Conservation (phyloP, 1,284 basidiomycete species). For the Pseudozyma tsukubaensis region DNA sequence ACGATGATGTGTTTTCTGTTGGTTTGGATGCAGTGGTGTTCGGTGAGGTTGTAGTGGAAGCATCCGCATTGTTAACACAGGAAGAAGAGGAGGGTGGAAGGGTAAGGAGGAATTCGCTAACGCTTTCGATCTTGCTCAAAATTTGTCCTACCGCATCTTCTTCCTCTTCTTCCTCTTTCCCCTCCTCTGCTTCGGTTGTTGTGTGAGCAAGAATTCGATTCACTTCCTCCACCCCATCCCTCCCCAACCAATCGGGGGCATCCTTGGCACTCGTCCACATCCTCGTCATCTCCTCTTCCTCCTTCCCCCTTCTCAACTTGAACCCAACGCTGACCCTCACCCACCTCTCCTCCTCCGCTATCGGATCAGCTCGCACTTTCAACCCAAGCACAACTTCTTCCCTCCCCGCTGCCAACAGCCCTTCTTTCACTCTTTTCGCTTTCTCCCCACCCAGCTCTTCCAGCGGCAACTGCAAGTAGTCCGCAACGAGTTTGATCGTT, state of each 20-base stretch:
- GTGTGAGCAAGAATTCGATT: slow-evolving; percentile 7
- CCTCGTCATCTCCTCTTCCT: slow-evolving; percentile 1
- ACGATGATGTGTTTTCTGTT: background rate
- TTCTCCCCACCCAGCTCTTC: slow-evolving; percentile 13
- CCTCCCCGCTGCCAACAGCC: no score
- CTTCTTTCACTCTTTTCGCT: slow-evolving; percentile 25
- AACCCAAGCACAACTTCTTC: slow-evolving; percentile 32
- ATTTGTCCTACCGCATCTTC: slow-evolving; percentile 16
- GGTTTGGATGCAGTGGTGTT: background rate
- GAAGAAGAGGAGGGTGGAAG: background rate
- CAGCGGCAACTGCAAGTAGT: slow-evolving; percentile 42
- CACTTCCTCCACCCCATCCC: slow-evolving; percentile 21
- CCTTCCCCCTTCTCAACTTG: slow-evolving; percentile 8
- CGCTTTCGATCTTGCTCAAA: slow-evolving; percentile 16
- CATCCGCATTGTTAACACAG: no score
- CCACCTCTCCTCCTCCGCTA: background rate
- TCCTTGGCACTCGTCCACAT: slow-evolving; percentile 26
- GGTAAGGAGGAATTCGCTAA: slow-evolving; percentile 23
- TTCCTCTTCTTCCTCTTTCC: slow-evolving; percentile 6
- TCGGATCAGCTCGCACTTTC: slow-evolving; percentile 16
- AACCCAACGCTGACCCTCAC: slow-evolving; percentile 33
- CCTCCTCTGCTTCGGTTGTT: background rate
- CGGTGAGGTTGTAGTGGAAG: background rate
- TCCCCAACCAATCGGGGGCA: slow-evolving; percentile 32
- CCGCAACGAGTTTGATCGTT: slow-evolving; percentile 12